phyloP scores from a whole-genome alignment of 2,329 filamentous ascomycete genomes.

The Xylariaceae sp. region DNA sequence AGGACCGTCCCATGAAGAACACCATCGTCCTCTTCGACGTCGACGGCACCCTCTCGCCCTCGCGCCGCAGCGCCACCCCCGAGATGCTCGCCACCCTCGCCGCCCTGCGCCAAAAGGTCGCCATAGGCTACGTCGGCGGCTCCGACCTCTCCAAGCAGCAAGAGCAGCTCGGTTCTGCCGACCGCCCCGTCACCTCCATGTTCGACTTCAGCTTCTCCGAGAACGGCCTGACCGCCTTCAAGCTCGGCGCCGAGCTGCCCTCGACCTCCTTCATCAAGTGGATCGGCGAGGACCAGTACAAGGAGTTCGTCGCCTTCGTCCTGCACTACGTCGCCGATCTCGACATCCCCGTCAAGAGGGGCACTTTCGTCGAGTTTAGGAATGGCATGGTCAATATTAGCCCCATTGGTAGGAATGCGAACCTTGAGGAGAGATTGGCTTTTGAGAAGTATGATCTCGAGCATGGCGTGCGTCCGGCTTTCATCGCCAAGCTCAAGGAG shows the following conservation, averaged over 20 bases:
- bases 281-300: constrained; percentile 81
- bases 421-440: constrained; percentile 71
- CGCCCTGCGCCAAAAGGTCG: constrained; percentile 77
- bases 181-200: constrained; percentile 69
- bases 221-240: constrained; percentile 91
- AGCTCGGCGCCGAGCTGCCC: constrained; percentile 70
- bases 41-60: constrained; percentile 83
- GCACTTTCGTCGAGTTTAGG: constrained; percentile 83
- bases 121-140: constrained; percentile 89
- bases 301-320: constrained; percentile 70
- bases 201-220: constrained; percentile 99
- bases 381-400: constrained; percentile 89
- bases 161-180: constrained; percentile 77
- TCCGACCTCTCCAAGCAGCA: constrained; percentile 92
- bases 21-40: constrained; percentile 97
- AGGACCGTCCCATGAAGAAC: constrained; percentile 82
- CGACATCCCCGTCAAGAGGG: constrained; percentile 77
- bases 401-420: constrained; percentile 83
- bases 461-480: constrained; percentile 69
- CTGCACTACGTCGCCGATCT: constrained; percentile 82
- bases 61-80: constrained; percentile 68
- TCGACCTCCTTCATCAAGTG: constrained; percentile 85
- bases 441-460: constrained; percentile 78
- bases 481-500: constrained; percentile 74
- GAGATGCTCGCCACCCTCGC: constrained; percentile 82